Evolutionary conservation across 1,284 basidiomycete species (phyloP), one percentile per base, ranked within the genome.

Genomic region (Pascua guehoae): DNA sequence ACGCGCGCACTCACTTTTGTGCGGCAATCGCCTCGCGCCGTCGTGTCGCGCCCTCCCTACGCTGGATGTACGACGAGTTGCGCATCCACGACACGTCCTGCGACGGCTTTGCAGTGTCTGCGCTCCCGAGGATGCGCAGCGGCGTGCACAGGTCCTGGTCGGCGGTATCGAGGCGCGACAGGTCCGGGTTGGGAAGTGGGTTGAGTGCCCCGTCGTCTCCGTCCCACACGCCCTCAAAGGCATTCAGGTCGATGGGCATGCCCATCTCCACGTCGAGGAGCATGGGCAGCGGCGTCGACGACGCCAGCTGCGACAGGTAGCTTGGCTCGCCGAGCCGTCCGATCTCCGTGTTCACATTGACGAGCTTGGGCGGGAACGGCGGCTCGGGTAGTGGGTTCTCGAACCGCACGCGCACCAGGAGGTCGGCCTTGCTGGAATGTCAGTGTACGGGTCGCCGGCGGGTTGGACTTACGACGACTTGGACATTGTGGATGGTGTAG

Each of bases 231-330:
- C 85, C 88, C 49, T 88, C 86, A 81, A 86, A 93, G 58, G 83
- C 82, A 18, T 88, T 87, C 49, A 95, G 76, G 71, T 96, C 89
- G 18, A 97, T 78, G 0, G 92, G 91, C 91, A 97, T 94, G 1
- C 93, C 93, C 68, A 88, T 87, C 73, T 97, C 93, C 1, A 89
- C 88, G 68, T 97, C 93, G 1, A 95, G 87, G 58, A 96, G 87
- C 89, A 97, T 91, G 0, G 93, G 91, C 11, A 95, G 74, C 0
- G 88, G 87, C 8, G 86, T 85, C 47, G 89, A 88, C 49, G 86
- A 85, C 1, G 88, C 88, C 44, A 96, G 79, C 16, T 86, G 82
- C 61, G 89, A 85, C 24, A 93, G 82, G 66, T 92, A 93, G 67
- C 88, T 86, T 15, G 90, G 88, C 36, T 84, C 84, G 18, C 89